Evolutionary conservation across 1,284 basidiomycete genomes (phyloP), one percentile per base, ranked within the genome.

Genomic region (Stygiomarasmius scandens): DNA sequence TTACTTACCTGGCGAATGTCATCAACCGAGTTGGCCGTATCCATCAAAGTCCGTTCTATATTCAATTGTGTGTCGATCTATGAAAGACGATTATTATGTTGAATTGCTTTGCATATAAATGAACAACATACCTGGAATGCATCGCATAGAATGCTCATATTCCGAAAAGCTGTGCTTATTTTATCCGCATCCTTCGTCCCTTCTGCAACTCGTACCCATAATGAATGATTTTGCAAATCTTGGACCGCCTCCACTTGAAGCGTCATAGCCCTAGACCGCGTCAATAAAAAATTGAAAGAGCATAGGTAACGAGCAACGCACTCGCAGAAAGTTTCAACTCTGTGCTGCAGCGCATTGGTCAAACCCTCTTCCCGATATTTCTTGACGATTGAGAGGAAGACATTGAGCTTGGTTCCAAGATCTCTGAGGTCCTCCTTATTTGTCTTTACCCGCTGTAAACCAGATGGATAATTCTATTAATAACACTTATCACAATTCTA

Each of bases 341-440:
- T 36, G 3, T 38, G 29, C 16, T 41, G 4, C 32, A 52, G 16
- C 23, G 24, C 34, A 38, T 20, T 5, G 8, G 10, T 41, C 32
- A 10, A 22, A 23, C 50, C 50, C 16, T 19, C 32, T 19, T 22
- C 11, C 50, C 41, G 38, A 41, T 52, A 52, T 20, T 38, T 52
- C 25, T 20, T 23, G 19, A 52, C 50, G 11, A 52, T 41, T 29
- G 34, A 23, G 9, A 38, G 8, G 20, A 52, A 41, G 10, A 24
- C 50, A 14, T 34, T 23, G 12, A 52, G 34, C 36, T 41, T 52
- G 36, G 20, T 19, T 52, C 41, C 9, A 20, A 52, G 36, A 3
- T 52, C 50, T 41, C 41, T 29, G 32, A 52, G 20, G 38, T 52
- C 50, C 50, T 36, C 43, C 36, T 5, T 19, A 41, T 52, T 52